Evolutionary conservation across 352 stramenopile species (phyloP).

Genomic region (Phytophthora pluvialis): DNA sequence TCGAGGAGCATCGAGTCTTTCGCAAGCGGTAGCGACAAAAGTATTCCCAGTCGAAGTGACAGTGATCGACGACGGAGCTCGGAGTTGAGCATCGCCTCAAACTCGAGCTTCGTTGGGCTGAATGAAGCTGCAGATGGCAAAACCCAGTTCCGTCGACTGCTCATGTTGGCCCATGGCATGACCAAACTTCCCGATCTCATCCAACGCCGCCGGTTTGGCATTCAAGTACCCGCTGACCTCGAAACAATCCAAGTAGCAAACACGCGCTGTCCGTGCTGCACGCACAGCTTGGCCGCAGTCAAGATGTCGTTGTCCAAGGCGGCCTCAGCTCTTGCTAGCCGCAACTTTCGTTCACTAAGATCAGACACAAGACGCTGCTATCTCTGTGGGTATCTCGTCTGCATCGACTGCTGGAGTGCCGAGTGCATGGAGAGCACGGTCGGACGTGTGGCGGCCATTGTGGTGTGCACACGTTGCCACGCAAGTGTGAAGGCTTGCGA

Average conservation of each 20-base stretch:
- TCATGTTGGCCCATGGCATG: constrained; percentile 20
- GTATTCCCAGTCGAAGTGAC: constrained; percentile 6
- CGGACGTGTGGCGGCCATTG: constrained; percentile 20
- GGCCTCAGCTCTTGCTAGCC: constrained; percentile 17
- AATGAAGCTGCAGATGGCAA: constrained; percentile 4
- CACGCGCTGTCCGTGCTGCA: constrained; percentile 29
- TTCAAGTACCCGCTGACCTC: constrained; percentile 24
- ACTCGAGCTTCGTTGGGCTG: constrained; percentile 1
- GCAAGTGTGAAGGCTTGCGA: constrained; percentile 26
- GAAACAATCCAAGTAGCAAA: constrained; percentile 18
- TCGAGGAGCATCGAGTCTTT: not conserved
- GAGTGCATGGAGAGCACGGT: constrained; percentile 30
- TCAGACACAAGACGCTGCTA: constrained; percentile 30
- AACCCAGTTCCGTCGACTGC: constrained; percentile 17
- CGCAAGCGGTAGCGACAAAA: not conserved
- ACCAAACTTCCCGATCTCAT: constrained; percentile 29
- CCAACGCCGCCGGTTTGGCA: constrained; percentile 18
- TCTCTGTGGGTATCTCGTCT: constrained; percentile 31
- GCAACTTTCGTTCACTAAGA: constrained; percentile 21
- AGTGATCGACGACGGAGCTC: constrained; percentile 6
- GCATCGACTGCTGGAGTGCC: constrained; percentile 29
- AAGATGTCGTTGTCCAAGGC: constrained; percentile 24
- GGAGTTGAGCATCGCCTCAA: not conserved
- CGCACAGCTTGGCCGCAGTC: constrained; percentile 28
- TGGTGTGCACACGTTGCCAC: constrained; percentile 26